A percentile compares a stretch with the other conserved stretches of the same genome.
Conservation (phyloP, 2,329 filamentous ascomycete genomes). For the Pseudogymnoascus sp. region DNA sequence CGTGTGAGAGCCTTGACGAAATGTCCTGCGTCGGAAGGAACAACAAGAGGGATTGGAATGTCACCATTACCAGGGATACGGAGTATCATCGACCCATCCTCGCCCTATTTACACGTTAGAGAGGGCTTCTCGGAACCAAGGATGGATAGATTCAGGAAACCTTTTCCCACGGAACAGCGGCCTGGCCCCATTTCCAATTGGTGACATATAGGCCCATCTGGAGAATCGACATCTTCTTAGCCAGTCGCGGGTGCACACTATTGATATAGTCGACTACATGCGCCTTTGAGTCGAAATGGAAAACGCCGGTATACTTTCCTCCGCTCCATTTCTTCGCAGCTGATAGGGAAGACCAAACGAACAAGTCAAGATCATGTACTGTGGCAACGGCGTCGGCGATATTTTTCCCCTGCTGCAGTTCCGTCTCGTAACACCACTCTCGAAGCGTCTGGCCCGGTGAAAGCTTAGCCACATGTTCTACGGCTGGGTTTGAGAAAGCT, state of each 20-base stretch:
- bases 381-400: conserved; percentile 23
- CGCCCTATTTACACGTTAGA: conserved; percentile 10
- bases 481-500: neutral
- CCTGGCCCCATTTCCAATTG: conserved; percentile 21
- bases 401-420: conserved; percentile 27
- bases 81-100: conserved; percentile 14
- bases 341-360: conserved; percentile 27
- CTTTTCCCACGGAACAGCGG: neutral
- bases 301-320: conserved; percentile 32
- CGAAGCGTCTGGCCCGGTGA: neutral
- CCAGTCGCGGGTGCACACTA: conserved; percentile 23
- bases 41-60: conserved; percentile 23
- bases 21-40: conserved; percentile 25
- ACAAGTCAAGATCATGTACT: conserved; percentile 17
- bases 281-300: conserved; percentile 35
- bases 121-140: neutral
- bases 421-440: conserved; percentile 15
- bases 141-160: neutral
- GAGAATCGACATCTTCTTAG: conserved; percentile 28
- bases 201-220: conserved; percentile 31
- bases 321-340: conserved; percentile 28
- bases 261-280: conserved; percentile 24
- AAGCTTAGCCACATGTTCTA: neutral
- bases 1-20: conserved; percentile 25
- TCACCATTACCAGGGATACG: conserved; percentile 12